Base-by-base conservation (phyloP, 768 basidiomycete species). In the Xerocomus brunneocitrinus region DNA sequence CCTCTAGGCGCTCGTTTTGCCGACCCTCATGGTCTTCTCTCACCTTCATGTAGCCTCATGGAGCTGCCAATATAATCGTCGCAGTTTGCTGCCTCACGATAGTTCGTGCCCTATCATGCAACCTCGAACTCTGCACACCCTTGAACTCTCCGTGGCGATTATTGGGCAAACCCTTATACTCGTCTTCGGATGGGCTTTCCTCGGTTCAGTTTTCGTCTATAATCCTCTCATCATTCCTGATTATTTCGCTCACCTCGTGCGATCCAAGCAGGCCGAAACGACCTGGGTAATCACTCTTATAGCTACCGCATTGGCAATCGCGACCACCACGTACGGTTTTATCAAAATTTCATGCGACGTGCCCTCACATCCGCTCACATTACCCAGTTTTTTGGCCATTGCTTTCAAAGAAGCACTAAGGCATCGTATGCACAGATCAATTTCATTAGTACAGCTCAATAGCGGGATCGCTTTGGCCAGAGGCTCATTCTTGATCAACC, bases 341-440 rank as follows among this genome's bases (percentile, higher is more conserved):
- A 22, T 40, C 39, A 12, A 16, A 14, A 22, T 10, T 31, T 46
- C 14, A 12, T 12, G 13, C 12, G 25, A 9, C 38, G 0, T 19
- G 19, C 8, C 19, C 38, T 39, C 25, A 43, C 25, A 8, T 28
- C 8, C 2, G 4, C 9, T 44, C 16, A 35, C 22, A 28, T 9
- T 8, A 5, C 19, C 24, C 19, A 57, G 58, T 3, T 50, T 16
- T 32, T 54, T 57, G 27, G 24, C 52, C 4, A 7, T 47, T 0
- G 48, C 58, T 5, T n/a, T 59, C 30, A 57, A 43, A n/a, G 56
- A 59, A 45, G 56, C 52, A 4, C 34, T 59, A 13, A 36, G 49
- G 12, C 50, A 53, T 34, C 45, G 58, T 7, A 51, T 59, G 56
- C 46, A 42, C 22, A 9, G 40, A 1, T 47, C 52, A 5, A 57